Base-by-base conservation (phyloP, 176 grass and related monocot genomes). In the Saccharum officinarum region DNA sequence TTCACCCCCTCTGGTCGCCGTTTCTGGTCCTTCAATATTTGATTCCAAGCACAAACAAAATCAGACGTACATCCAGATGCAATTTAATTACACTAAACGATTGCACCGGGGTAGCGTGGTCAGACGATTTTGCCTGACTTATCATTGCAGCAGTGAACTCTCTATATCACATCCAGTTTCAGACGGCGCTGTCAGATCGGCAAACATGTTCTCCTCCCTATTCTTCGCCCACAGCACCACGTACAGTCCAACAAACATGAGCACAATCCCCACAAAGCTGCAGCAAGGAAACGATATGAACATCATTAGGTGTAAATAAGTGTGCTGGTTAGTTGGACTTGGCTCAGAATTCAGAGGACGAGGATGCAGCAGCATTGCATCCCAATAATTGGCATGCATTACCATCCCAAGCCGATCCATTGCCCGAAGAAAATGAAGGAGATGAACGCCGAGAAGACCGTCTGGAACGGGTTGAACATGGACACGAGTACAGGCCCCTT, bases 241-340 rank as follows among this genome's bases (percentile, higher is more conserved):
- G 64, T 92, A 90, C n/a, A 95, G 85, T 60, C 93, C 93, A 36
- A 80, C 39, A 82, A 92, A 92, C 93, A 95, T 90, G 57, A 95
- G 88, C 17, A 88, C 54, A 8, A 90, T 86, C 42, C 89, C 93
- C 15, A 76, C 68, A 10, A 84, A 41, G 62, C 90, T 92, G 93
- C 64, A 85, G 50, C 8, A 5, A 50, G 37, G 25, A 61, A 16
- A 34, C 16, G 14, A 14, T 16, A 26, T 75, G 37, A 82, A 34
- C 14, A 68, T 67, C 67, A 13, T 80, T 8, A 67, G 34, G 10
- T 34, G 26, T 34, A 47, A 18, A 41, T 7, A 11, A 42, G 11
- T 46, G 7, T 66, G 30, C 44, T 22, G 3, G 26, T 75, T 11
- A 55, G 4, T 7, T 34, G 6, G 12, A 6, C 2, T 49, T 40